Percentiles rank a stretch among this genome's conserved stretches.
Conservation (phyloP, 108 stramenopile genomes). For the Skeletonema costatum region DNA sequence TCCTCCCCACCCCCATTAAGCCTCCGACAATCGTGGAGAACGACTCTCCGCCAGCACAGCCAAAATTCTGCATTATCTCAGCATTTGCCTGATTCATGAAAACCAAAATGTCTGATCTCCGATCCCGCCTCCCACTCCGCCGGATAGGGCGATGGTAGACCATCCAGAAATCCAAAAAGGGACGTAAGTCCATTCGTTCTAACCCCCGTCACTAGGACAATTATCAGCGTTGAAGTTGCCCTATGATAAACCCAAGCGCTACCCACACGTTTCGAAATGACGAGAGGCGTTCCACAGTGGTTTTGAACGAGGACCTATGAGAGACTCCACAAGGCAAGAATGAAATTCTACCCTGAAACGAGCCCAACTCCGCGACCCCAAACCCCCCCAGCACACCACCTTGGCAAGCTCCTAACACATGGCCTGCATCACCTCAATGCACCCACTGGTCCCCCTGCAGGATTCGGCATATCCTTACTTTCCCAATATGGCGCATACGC, state of each 20-base stretch:
- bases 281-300: neutral
- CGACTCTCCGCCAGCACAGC: constrained; percentile 70
- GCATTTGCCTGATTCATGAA: constrained; percentile 88
- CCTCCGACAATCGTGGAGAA: constrained; percentile 79
- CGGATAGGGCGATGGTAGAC: constrained; percentile 79
- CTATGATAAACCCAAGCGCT: neutral
- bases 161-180: constrained; percentile 94
- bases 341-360: constrained; percentile 52
- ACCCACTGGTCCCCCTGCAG: constrained; percentile 62
- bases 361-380: constrained; percentile 95
- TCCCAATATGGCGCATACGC: constrained; percentile 66
- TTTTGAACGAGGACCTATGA: neutral
- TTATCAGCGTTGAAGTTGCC: constrained; percentile 97
- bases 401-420: constrained; percentile 59
- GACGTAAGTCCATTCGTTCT: constrained; percentile 86
- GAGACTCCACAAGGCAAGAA: neutral
- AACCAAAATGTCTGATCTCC: constrained; percentile 91
- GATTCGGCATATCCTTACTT: constrained; percentile 47
- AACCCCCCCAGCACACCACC: constrained; percentile 78
- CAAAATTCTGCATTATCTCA: constrained; percentile 83
- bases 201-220: constrained; percentile 76
- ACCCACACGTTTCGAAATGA: too few species aligned
- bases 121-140: constrained; percentile 88
- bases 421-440: constrained; percentile 54
- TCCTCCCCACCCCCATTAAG: constrained; percentile 44